A percentile compares a stretch with the other conserved stretches of the same genome.
Evolutionary conservation across 1,284 basidiomycete species (phyloP).

Genomic region (Ganoderma meredithae): DNA sequence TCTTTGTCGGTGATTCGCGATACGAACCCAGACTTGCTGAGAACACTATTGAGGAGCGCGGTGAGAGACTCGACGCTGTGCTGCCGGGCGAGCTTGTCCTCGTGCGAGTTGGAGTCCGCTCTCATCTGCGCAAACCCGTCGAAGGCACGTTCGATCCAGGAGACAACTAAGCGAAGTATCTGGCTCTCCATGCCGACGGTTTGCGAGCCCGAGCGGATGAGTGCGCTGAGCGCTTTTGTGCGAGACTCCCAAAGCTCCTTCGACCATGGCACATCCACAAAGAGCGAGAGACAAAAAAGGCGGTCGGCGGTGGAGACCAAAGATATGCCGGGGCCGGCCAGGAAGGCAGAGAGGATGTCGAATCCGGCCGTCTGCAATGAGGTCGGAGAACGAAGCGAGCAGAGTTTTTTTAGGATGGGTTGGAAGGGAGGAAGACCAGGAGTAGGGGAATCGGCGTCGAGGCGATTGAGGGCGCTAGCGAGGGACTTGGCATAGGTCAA

Average conservation of each 20-base stretch:
- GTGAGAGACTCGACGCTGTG: conserved; percentile 65
- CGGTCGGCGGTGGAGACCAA: conserved; percentile 60
- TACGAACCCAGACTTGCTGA: conserved; percentile 57
- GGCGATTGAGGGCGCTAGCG: conserved; percentile 35
- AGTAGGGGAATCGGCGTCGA: conserved; percentile 34
- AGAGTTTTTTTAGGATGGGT: conserved; percentile 66
- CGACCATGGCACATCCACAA: conserved; percentile 62
- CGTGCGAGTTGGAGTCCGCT: conserved; percentile 44
- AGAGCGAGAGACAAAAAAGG: conserved; percentile 66
- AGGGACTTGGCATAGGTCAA: conserved; percentile 41
- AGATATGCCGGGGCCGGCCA: conserved; percentile 59
- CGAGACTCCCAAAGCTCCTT: conserved; percentile 73
- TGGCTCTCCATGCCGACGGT: conserved; percentile 69
- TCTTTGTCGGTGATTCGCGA: conserved; percentile 67
- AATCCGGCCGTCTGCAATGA: conserved; percentile 70
- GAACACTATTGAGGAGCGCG: conserved; percentile 59
- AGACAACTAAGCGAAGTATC: conserved; percentile 60
- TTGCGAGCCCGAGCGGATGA: conserved; percentile 64
- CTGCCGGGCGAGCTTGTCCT: conserved; percentile 64
- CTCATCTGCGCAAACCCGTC: conserved; percentile 51
- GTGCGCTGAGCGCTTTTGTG: conserved; percentile 67
- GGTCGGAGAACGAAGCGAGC: conserved; percentile 56
- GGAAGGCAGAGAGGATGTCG: conserved; percentile 74
- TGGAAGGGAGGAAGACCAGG: conserved; percentile 48
- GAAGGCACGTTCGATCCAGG: conserved; percentile 72